These are phyloP conservation scores for Ilex asprella DNA, from an alignment of 257 asterid genomes.

Conservation along the genomic window DNA sequence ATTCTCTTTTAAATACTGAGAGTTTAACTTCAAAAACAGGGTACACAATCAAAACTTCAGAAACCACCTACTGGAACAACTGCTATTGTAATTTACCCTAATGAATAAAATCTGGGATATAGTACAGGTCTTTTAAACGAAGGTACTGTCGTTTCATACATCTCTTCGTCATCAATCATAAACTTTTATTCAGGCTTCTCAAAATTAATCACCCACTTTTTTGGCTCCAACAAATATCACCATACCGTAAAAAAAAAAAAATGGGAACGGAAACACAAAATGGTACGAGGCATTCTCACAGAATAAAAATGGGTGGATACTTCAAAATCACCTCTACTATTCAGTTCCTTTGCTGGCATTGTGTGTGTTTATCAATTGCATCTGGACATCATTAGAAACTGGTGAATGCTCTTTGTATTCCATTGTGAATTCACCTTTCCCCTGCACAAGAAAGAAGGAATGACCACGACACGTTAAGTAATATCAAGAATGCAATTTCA, in stretches of 20 bases:
- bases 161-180: neutral
- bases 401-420: slow-evolving; percentile 79
- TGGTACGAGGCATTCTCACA: slow-evolving; percentile 1
- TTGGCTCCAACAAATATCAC: slow-evolving; percentile 11
- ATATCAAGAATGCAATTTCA: neutral
- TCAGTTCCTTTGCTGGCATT: slow-evolving; percentile 53
- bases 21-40: no score
- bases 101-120: no score
- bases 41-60: no score
- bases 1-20: no score
- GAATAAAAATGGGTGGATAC: neutral
- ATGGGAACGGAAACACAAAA: slow-evolving; percentile 1
- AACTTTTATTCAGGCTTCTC: slow-evolving; percentile 17
- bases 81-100: no score
- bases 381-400: slow-evolving; percentile 80
- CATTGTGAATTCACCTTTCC: slow-evolving; percentile 99
- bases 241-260: slow-evolving; percentile 6
- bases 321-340: slow-evolving; percentile 14
- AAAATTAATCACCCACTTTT: slow-evolving; percentile 21
- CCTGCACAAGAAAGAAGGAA: slow-evolving; percentile 32
- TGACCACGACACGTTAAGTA: neutral
- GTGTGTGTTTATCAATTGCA: slow-evolving; percentile 63
- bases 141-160: no score
- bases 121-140: no score
- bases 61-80: no score